A percentile compares a stretch with the other conserved stretches of the same genome.
These are phyloP conservation scores for Verticillium klebahnii DNA, from an alignment of 2,329 filamentous ascomycete species.

Conservation along the genomic window DNA sequence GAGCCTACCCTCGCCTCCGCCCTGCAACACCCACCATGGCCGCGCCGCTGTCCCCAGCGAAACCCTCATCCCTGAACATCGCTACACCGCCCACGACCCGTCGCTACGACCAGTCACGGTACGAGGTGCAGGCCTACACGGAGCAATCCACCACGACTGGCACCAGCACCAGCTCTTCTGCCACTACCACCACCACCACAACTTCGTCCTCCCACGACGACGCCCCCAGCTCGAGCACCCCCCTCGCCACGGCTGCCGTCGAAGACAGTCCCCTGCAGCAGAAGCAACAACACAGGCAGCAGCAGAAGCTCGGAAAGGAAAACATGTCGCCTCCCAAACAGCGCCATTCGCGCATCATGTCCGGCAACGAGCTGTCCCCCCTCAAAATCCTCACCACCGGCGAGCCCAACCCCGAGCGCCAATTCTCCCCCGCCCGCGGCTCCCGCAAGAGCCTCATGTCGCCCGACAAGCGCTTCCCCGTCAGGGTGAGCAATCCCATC, in stretches of 20 bases:
- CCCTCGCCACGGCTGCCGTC: slow-evolving; percentile 12
- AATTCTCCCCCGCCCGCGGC: slow-evolving; percentile 31
- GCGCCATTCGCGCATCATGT: slow-evolving; percentile 51
- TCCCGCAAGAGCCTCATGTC: slow-evolving; percentile 37
- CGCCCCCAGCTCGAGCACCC: slow-evolving; percentile 16
- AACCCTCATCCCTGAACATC: slow-evolving; percentile 32
- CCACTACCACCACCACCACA: slow-evolving; percentile 11
- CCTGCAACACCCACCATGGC: slow-evolving; percentile 23
- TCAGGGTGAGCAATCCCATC: slow-evolving; percentile 43
- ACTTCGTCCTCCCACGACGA: slow-evolving; percentile 6
- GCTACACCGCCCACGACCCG: slow-evolving; percentile 24
- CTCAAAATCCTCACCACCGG: slow-evolving; percentile 44
- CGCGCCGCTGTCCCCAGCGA: slow-evolving; percentile 34
- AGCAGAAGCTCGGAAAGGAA: slow-evolving; percentile 25
- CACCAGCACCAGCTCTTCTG: slow-evolving; percentile 6
- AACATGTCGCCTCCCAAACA: slow-evolving; percentile 42
- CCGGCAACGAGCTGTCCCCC: slow-evolving; percentile 52
- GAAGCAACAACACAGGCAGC: not conserved
- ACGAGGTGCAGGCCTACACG: slow-evolving; percentile 27
- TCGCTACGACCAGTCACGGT: slow-evolving; percentile 21
- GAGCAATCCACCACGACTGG: slow-evolving; percentile 9
- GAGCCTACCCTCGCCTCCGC: not conserved
- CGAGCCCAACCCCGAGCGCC: slow-evolving; percentile 18
- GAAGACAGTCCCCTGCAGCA: slow-evolving; percentile 28
- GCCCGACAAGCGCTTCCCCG: slow-evolving; percentile 56